These are phyloP conservation scores for Gyrodon lividus DNA, from an alignment of 768 basidiomycete species.

Conservation along the genomic window DNA sequence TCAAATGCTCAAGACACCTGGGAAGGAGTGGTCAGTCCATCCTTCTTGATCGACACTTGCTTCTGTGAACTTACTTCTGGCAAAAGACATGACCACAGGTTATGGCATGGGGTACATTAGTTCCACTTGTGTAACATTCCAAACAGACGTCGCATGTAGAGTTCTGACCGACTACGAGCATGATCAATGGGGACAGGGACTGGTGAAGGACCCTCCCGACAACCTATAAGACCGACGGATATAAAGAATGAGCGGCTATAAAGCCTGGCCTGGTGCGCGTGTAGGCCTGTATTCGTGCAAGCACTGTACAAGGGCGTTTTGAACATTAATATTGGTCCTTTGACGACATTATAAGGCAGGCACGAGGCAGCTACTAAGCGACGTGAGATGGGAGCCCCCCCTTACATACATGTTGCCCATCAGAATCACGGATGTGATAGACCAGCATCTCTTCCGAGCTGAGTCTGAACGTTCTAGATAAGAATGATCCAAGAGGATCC, in stretches of 20 bases:
- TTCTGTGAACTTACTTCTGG: conserved; percentile 33
- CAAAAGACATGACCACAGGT: conserved; percentile 76
- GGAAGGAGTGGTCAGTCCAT: conserved; percentile 2
- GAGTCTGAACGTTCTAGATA: conserved; percentile 6
- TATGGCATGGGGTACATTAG: conserved; percentile 62
- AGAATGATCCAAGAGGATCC: conserved; percentile 1
- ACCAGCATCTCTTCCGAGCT: conserved; percentile 11
- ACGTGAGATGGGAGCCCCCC: conserved; percentile 29
- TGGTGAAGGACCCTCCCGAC: conserved; percentile 34
- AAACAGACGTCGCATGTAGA: conserved; percentile 78
- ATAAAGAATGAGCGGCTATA: conserved; percentile 20
- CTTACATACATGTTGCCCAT: conserved; percentile 20
- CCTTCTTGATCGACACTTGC: conserved; percentile 13
- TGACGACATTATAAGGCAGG: conserved; percentile 33
- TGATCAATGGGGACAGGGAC: conserved; percentile 38
- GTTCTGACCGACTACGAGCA: conserved; percentile 64
- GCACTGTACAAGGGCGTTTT: conserved; percentile 21
- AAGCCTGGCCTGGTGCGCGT: conserved; percentile 32
- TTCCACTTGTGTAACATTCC: conserved; percentile 54
- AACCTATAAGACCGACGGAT: conserved; percentile 12
- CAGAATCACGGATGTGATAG: conserved; percentile 12
- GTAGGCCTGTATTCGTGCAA: conserved; percentile 25
- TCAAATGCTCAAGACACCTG: conserved; percentile 57
- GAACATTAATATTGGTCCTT: conserved; percentile 14
- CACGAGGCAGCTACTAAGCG: conserved; percentile 37